Base-by-base conservation (phyloP, 371 early-diverging fungal species). In the Scutellospora calospora region DNA sequence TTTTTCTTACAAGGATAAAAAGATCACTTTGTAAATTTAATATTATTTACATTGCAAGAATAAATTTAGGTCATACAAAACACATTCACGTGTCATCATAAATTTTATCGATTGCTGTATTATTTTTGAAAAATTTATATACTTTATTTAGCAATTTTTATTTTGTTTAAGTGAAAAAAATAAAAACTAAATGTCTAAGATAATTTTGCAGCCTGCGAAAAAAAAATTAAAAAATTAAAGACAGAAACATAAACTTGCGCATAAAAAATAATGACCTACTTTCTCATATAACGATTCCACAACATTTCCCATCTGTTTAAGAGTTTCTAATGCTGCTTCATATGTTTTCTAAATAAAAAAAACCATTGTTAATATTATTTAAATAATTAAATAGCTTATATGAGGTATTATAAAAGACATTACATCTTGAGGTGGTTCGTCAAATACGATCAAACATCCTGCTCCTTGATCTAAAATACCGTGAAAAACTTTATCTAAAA, bases 401-500 rank as follows among this genome's bases (percentile, higher is more conserved):
- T 38, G 14, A 22, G 8, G 4, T n/a, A 59, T 12, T 14, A 59
- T 12, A 59, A n/a, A 35, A 20, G 20, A 54, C 29, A 65, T 14
- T 25, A 27, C 93, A 85, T 98, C 98, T 80, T 89, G 90, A 82
- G 91, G 90, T 25, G 91, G 88, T 60, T 97, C 97, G 35, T 98
- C 98, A 89, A 97, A 98, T 4, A 99, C 93, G 78, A 97, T 93
- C 82, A 99, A 84, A 81, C 95, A 95, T 20, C 98, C 98, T 29
- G 95, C 97, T 29, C 98, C 98, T 87, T 99, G 99, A 84, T 99
- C 99, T 79, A 99, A 88, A 81, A 98, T 97, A 57, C 99, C 99
- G 77, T 91, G 89, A 85, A 99, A 94, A 22, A 95, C 95, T 86
- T 96, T 94, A 89, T 99, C 99, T 83, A 99, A 89, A 82, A 99